Evolutionary conservation across 2,329 filamentous ascomycete genomes (phyloP), one percentile per base, ranked within the genome.

Genomic region (Neonectria punicea): DNA sequence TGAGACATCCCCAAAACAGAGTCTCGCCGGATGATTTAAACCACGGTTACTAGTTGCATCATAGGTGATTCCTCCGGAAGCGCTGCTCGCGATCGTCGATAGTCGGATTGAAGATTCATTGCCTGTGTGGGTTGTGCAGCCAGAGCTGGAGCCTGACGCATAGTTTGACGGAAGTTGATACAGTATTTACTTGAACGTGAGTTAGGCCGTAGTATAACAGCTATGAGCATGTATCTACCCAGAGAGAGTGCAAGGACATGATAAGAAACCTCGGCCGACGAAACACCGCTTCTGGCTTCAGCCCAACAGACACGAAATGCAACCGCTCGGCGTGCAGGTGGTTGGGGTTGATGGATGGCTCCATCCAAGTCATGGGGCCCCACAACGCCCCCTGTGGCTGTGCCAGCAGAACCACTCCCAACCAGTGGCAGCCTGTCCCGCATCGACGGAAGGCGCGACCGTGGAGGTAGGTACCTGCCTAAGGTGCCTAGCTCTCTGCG

Each of bases 401-500:
- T 58, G 61, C 61, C 61, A 63, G 55, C 55, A 50, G 55, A 14
- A 11, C 49, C 10, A 30, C 39, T 51, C 47, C 34, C 57, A 47
- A 36, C 58, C 43, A 60, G 20, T 54, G 30, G 41, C n/a, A 53
- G 47, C 30, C 36, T 28, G 25, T 59, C 47, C 57, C 47, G 47
- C 47, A 46, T 34, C 36, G 36, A 41, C 49, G 49, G 49, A 46
- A 59, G 57, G 49, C 30, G 47, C 51, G 39, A 50, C 30, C 18
- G 44, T 61, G 44, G 53, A 61, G 44, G 51, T 57, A 65, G 44
- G 51, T 61, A 65, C 57, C 62, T 65, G 57, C 62, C 62, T 65
- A 53, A 56, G 51, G 16, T 34, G 53, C 59, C 44, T 57, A 61
- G 58, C 34, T 22, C 41, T 65, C 70, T 72, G 71, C 61, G 59